Evolutionary conservation across 2,329 filamentous ascomycete species (phyloP).

Genomic region (Apiospora hydei): DNA sequence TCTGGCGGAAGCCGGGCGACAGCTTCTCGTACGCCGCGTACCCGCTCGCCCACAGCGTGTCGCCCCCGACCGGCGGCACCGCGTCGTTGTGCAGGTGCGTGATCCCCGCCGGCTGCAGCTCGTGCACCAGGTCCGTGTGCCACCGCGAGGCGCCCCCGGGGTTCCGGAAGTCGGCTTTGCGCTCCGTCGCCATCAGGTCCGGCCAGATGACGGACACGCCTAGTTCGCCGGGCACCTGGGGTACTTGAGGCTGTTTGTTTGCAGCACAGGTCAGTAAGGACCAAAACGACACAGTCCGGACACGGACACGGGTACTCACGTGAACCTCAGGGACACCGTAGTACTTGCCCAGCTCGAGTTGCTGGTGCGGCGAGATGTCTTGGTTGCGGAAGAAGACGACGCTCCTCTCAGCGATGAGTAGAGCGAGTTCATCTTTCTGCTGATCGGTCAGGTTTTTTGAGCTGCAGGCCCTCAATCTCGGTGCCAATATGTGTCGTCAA

Average conservation of each 20-base stretch:
- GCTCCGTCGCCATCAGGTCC: constrained; percentile 68
- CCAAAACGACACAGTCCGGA: background rate
- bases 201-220: constrained; percentile 77
- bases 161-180: constrained; percentile 66
- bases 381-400: constrained; percentile 75
- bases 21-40: constrained; percentile 78
- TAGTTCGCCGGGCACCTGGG: constrained; percentile 71
- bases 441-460: constrained; percentile 66
- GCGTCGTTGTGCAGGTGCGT: constrained; percentile 76
- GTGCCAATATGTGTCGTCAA: constrained; percentile 69
- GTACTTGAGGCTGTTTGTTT: constrained; percentile 66
- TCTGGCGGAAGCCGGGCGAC: constrained; percentile 71
- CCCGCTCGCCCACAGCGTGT: constrained; percentile 76
- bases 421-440: constrained; percentile 67
- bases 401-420: constrained; percentile 68
- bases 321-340: constrained; percentile 74
- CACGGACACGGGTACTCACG: constrained; percentile 52
- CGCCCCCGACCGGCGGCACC: constrained; percentile 69
- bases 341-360: constrained; percentile 67
- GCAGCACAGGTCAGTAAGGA: background rate
- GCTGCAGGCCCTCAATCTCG: constrained; percentile 68
- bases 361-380: constrained; percentile 66
- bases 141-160: constrained; percentile 73
- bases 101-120: constrained; percentile 73
- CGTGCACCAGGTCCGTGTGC: constrained; percentile 77